phyloP scores from a whole-genome alignment of 192 early-diverging fungal genomes.

The Gamsiella multidivaricata region DNA sequence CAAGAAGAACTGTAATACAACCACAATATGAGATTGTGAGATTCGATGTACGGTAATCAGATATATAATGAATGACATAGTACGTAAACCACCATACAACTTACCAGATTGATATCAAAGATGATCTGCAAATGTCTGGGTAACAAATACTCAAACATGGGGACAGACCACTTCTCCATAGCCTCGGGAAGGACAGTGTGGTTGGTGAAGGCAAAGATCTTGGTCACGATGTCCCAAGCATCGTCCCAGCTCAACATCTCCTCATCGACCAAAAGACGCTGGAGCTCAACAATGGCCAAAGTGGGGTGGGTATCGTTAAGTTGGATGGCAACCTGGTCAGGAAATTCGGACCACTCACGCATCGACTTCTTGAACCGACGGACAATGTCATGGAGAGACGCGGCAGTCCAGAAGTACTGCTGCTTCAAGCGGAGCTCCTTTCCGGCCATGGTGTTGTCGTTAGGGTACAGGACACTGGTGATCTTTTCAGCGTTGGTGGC shows the following conservation, averaged over 20 bases:
- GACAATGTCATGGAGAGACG: slow-evolving; percentile 89
- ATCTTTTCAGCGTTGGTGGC: slow-evolving; percentile 95
- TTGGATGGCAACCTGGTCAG: slow-evolving; percentile 94
- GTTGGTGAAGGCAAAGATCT: slow-evolving; percentile 97
- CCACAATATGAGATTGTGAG: not conserved
- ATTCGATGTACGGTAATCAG: not conserved
- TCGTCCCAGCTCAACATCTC: slow-evolving; percentile 92
- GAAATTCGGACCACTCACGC: slow-evolving; percentile 88
- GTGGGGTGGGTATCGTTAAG: slow-evolving; percentile 99
- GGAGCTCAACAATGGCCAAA: slow-evolving; percentile 91
- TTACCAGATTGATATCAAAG: slow-evolving; percentile 94
- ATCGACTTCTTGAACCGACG: slow-evolving; percentile 93
- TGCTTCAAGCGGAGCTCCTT: slow-evolving; percentile 97
- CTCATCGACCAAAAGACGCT: slow-evolving; percentile 92
- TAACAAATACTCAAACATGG: slow-evolving; percentile 90
- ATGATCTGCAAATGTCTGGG: slow-evolving; percentile 99
- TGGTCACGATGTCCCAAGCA: slow-evolving; percentile 92
- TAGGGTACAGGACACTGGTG: slow-evolving; percentile 95
- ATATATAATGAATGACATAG: not conserved
- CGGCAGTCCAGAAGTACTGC: slow-evolving; percentile 97
- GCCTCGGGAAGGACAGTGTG: slow-evolving; percentile 99
- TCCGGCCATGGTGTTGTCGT: slow-evolving; percentile 97
- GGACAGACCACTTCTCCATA: slow-evolving; percentile 97
- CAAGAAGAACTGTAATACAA: slow-evolving; percentile 78
- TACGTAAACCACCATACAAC: not conserved